Evolutionary conservation across 2,329 filamentous ascomycete species (phyloP).

Genomic region (Ophiocordyceps camponoti-saundersi): DNA sequence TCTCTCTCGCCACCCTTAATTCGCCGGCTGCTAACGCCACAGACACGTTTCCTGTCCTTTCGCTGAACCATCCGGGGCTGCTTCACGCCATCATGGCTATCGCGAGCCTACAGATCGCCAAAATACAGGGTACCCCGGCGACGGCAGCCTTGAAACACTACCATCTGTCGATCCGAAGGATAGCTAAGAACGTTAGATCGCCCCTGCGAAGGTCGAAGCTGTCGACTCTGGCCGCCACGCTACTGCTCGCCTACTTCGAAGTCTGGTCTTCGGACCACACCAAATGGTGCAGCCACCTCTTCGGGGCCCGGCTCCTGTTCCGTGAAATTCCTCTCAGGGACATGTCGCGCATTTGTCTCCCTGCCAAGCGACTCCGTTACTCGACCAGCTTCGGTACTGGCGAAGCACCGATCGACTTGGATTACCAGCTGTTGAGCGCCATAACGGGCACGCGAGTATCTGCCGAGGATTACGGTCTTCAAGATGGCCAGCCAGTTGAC

Average conservation of each 20-base stretch:
- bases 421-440: conserved; percentile 22
- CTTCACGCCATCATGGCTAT: conserved; percentile 83
- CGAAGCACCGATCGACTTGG: conserved; percentile 20
- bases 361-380: conserved; percentile 32
- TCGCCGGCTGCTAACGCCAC: background rate
- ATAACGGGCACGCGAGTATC: conserved; percentile 22
- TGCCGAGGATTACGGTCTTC: conserved; percentile 20
- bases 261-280: conserved; percentile 87
- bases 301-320: conserved; percentile 68
- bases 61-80: conserved; percentile 70
- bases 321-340: conserved; percentile 64
- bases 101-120: conserved; percentile 74
- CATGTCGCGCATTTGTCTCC: conserved; percentile 55
- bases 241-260: conserved; percentile 82
- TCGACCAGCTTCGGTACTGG: conserved; percentile 2
- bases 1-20: background rate
- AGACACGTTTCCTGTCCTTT: conserved; percentile 70
- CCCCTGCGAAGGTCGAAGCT: conserved; percentile 53
- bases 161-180: conserved; percentile 62
- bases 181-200: conserved; percentile 60
- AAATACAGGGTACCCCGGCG: conserved; percentile 54
- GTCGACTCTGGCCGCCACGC: conserved; percentile 71
- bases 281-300: conserved; percentile 88
- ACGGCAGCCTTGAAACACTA: conserved; percentile 86
- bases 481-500: conserved; percentile 11